Base-by-base conservation (phyloP, 768 basidiomycete genomes). In the Boletus subcaerulescens region DNA sequence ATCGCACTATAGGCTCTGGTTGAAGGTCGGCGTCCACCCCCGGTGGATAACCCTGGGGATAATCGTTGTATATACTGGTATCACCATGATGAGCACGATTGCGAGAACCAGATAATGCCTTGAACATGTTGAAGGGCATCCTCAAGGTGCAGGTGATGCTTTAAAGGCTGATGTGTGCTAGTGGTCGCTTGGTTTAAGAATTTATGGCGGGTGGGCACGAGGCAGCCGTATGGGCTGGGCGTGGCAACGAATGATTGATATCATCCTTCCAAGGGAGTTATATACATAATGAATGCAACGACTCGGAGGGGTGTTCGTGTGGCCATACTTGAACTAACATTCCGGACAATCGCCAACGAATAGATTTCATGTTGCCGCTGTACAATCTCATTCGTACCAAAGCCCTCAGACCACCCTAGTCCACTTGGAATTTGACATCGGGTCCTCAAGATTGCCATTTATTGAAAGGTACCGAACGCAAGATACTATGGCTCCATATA, bases 91-190 rank as follows among this genome's bases (percentile, higher is more conserved):
- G 60, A 24, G 45, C 31, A 36, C 69, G 69, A 59, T 58, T 72
- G 66, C 69, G 69, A 52, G 67, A 70, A 57, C 71, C 60, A 53
- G 67, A 57, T 45, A 71, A 67, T 60, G 65, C 69, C 60, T 71
- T 71, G 60, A 71, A 71, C 71, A 71, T 71, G 58, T 71, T 73
- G 56, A 71, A 73, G 57, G 69, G 69, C 69, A 71, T 71, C 52
- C 67, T 69, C 64, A 50, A 53, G 57, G 65, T 53, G 51, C 48
- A 48, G 46, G 55, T 47, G 51, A 59, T 55, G 59, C 45, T 26
- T 59, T 54, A 49, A 60, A 57, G 63, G 46, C 31, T 60, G 58
- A 45, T 60, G 58, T 32, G 56, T 57, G 57, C 41, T 42, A 42
- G 39, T 36, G 47, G 42, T 15, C 24, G 47, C 43, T 20, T 55